Percentiles rank a stretch among this genome's conserved stretches.
Conservation (phyloP, 257 asterid genomes). For the Fraxinus cuspidata region DNA sequence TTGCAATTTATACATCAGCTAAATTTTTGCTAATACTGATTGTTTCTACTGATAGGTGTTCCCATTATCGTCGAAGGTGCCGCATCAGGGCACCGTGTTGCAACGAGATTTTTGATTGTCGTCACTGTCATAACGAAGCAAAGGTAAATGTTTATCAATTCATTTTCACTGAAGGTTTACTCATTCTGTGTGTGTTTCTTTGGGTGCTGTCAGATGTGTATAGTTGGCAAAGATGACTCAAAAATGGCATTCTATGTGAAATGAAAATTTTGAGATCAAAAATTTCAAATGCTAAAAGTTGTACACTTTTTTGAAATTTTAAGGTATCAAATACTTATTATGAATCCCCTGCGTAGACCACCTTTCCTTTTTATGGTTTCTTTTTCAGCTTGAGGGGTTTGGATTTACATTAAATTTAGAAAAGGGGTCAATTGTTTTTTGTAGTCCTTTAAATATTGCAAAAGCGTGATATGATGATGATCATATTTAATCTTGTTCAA, state of each 20-base stretch:
- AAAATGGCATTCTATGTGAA: neutral
- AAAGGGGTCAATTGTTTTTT: neutral
- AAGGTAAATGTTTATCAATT: slow-evolving; percentile 45
- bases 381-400: slow-evolving; percentile 1
- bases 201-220: neutral
- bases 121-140: slow-evolving; percentile 93
- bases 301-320: neutral
- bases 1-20: slow-evolving; percentile 1
- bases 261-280: neutral
- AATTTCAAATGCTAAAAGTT: neutral
- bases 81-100: slow-evolving; percentile 86
- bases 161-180: neutral
- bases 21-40: slow-evolving; percentile 22
- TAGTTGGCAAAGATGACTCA: neutral
- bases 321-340: neutral
- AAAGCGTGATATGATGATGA: slow-evolving; percentile 10
- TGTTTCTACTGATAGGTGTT: slow-evolving; percentile 51
- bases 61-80: slow-evolving; percentile 87
- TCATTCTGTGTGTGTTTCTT: slow-evolving; percentile 4
- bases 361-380: neutral
- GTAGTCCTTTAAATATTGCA: neutral
- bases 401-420: neutral
- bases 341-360: neutral
- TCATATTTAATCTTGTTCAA: slow-evolving; percentile 16
- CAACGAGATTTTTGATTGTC: slow-evolving; percentile 75